Base-by-base conservation (phyloP, 2,329 filamentous ascomycete species). In the Trichoderma hamatum region DNA sequence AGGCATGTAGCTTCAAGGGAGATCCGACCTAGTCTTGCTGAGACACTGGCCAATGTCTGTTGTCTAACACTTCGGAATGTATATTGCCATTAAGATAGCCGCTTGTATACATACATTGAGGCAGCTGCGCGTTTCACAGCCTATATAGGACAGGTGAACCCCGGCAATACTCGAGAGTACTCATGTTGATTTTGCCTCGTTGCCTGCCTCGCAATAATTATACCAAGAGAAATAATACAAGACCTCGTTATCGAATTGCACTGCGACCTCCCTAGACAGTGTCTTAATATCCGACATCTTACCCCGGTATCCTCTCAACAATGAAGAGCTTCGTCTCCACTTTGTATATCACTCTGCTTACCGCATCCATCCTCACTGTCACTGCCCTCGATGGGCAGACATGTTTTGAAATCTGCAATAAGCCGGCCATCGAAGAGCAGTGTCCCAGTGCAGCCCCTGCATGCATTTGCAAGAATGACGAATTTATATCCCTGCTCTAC, bases 391-490 rank as follows among this genome's bases (percentile, higher is more conserved):
- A 69, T n/a, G 67, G 24, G 11, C 30, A 54, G 16, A 54, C 60
- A 19, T 69, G 67, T 14, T 69, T 69, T 56, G 39, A 52, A 16
- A 43, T 43, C 14, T 69, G 67, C 43, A 65, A 59, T n/a, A 30
- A 36, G 32, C 60, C 30, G 11, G 67, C 67, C 24, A 16, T 63
- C 9, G 67, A 69, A 16, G 32, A 65, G 30, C 61, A 69, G 24
- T 69, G 67, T 24, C 67, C 67, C 7, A 36, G n/a, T 24, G 60
- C 30, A 2, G n/a, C n/a, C 43, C 14, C 24, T 9, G 60, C 52
- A n/a, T 69, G 67, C 19, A 30, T 60, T 30, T 69, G 67, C 60
- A 52, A 65, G 36, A 65, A 69, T 19, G 54, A 69, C 2, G 30
- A 65, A 19, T 69, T 69, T 16, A 59, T 62, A 49, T 59, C 43